Evolutionary conservation across 495 filamentous ascomycete species (phyloP).

Genomic region (Tuber microsphaerosporum): DNA sequence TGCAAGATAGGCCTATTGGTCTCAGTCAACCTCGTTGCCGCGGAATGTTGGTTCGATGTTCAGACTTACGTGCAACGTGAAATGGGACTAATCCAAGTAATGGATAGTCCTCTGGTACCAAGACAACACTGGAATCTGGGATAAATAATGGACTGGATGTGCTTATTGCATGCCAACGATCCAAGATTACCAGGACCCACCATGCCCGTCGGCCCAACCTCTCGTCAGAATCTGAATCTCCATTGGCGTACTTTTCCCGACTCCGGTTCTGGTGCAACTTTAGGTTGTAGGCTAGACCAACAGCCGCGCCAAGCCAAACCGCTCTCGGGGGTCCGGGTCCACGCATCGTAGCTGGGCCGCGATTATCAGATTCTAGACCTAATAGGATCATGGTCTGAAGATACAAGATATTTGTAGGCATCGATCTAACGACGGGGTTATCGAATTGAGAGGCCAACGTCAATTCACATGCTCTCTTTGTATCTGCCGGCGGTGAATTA

Average conservation of each 20-base stretch:
- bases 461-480: constrained; percentile 49
- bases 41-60: constrained; percentile 28
- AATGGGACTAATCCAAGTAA: constrained; percentile 60
- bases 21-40: constrained; percentile 31
- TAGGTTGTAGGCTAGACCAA: constrained; percentile 54
- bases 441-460: constrained; percentile 52
- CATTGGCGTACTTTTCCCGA: constrained; percentile 40
- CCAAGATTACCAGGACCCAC: constrained; percentile 66
- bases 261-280: constrained; percentile 47
- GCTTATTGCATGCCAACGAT: constrained; percentile 67
- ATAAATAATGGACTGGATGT: constrained; percentile 55
- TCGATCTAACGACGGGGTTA: constrained; percentile 44
- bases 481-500: constrained; percentile 42
- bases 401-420: constrained; percentile 53
- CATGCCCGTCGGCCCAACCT: constrained; percentile 64
- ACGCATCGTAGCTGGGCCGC: constrained; percentile 45
- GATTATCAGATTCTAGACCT: constrained; percentile 54
- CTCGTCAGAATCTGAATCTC: constrained; percentile 63
- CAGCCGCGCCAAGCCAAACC: constrained; percentile 49
- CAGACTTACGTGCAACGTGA: constrained; percentile 63
- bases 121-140: constrained; percentile 55
- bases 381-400: constrained; percentile 59
- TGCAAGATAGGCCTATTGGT: constrained; percentile 43
- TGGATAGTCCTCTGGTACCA: constrained; percentile 57
- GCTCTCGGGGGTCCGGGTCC: constrained; percentile 38